Evolutionary conservation across 345 rosid species (phyloP).

Genomic region (Eucalyptus cloeziana): DNA sequence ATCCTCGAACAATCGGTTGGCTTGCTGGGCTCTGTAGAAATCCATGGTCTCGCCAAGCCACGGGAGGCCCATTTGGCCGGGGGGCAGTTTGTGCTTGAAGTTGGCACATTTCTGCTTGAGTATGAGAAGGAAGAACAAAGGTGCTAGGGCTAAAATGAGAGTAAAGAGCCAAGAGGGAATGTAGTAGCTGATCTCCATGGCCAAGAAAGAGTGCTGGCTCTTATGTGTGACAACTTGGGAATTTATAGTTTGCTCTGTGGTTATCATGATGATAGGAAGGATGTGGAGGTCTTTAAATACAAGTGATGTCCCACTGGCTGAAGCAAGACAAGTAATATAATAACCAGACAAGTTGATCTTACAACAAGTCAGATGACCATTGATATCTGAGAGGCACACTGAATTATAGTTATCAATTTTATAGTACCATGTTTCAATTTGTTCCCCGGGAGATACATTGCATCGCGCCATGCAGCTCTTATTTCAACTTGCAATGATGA

Average conservation of each 20-base stretch:
- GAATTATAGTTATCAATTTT: neutral
- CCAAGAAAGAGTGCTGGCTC: neutral
- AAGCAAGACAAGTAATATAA: neutral
- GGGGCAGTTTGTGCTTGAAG: slow-evolving; percentile 36
- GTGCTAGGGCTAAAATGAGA: slow-evolving; percentile 15
- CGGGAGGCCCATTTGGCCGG: slow-evolving; percentile 58
- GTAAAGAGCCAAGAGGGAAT: slow-evolving; percentile 21
- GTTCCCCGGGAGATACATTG: neutral
- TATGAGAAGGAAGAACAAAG: neutral
- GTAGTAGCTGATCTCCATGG: neutral
- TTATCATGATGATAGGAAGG: neutral
- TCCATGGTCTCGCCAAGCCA: slow-evolving; percentile 66
- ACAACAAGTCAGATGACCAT: neutral
- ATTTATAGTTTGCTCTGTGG: neutral
- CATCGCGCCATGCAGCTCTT: neutral
- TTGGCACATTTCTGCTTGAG: neutral
- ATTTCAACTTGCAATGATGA: neutral
- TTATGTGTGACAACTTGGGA: neutral
- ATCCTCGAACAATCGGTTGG: slow-evolving; percentile 44
- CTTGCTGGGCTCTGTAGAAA: slow-evolving; percentile 51
- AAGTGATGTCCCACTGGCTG: neutral
- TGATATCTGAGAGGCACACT: neutral
- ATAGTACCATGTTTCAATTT: neutral
- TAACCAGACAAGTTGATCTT: neutral
- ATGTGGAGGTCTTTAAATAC: neutral